A percentile compares a stretch with the other conserved stretches of the same genome.
Conservation (phyloP, 2,329 filamentous ascomycete genomes). For the Pseudogymnoascus sp. region DNA sequence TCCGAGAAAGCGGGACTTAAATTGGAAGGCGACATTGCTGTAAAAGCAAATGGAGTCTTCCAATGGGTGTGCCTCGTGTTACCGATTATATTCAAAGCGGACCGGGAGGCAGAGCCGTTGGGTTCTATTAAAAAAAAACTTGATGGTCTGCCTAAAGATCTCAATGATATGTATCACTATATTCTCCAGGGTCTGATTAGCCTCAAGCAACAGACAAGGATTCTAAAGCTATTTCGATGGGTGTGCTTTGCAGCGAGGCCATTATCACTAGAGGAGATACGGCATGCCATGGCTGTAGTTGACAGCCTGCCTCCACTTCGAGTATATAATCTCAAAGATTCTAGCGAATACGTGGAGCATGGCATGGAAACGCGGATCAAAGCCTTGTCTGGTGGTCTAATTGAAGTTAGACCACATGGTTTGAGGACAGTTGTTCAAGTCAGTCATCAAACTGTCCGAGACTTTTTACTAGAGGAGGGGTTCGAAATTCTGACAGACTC, state of each 20-base stretch:
- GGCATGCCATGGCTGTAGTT: background rate
- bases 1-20: background rate
- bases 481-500: background rate
- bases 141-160: background rate
- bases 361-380: background rate
- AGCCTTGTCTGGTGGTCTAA: background rate
- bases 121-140: background rate
- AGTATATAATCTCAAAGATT: background rate
- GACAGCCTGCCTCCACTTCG: background rate
- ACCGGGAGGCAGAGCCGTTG: background rate
- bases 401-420: background rate
- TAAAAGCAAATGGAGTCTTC: background rate
- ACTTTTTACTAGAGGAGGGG: background rate
- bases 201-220: too few species aligned
- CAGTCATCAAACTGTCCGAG: background rate
- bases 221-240: background rate
- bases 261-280: background rate
- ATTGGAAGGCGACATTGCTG: background rate
- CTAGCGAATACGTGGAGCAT: background rate
- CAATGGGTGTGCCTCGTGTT: background rate
- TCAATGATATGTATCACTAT: background rate
- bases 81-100: background rate
- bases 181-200: background rate
- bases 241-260: background rate
- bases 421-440: background rate